Conservation (phyloP, 306 rosid species). For the Gastrolobium bilobum region DNA sequence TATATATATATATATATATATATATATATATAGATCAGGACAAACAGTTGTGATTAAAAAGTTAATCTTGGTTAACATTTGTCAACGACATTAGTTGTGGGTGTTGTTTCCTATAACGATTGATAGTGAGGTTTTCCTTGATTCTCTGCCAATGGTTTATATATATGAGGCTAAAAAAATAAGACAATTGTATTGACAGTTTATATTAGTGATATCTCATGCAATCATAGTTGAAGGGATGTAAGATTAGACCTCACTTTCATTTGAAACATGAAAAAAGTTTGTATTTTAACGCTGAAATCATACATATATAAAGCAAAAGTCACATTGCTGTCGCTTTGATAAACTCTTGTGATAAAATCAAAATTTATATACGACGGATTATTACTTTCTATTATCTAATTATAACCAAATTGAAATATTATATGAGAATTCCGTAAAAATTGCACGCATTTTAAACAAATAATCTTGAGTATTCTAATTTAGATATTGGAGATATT, state of each 20-base stretch:
- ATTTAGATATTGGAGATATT: background rate
- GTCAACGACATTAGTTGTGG: conserved; percentile 34
- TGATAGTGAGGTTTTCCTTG: conserved; percentile 39
- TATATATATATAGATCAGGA: conserved; percentile 4
- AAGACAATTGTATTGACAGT: background rate
- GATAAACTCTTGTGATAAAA: background rate
- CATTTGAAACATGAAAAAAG: background rate
- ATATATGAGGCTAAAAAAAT: conserved; percentile 16
- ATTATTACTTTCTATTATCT: background rate
- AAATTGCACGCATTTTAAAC: background rate
- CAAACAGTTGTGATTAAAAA: conserved; percentile 1
- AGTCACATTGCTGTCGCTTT: conserved; percentile 19
- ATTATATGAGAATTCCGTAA: background rate
- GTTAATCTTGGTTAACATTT: background rate
- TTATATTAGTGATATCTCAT: background rate
- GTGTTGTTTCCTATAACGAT: conserved; percentile 25
- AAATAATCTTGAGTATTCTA: background rate
- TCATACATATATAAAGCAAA: background rate
- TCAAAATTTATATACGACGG: background rate
- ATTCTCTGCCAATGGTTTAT: conserved; percentile 20
- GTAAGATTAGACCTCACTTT: conserved; percentile 27
- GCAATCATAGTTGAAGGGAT: conserved; percentile 41
- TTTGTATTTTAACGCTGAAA: background rate
- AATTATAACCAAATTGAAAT: background rate
- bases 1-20: too few relatives aligned